Conservation (phyloP, 1,139 yeast species). For the Geotrichum fermentans region DNA sequence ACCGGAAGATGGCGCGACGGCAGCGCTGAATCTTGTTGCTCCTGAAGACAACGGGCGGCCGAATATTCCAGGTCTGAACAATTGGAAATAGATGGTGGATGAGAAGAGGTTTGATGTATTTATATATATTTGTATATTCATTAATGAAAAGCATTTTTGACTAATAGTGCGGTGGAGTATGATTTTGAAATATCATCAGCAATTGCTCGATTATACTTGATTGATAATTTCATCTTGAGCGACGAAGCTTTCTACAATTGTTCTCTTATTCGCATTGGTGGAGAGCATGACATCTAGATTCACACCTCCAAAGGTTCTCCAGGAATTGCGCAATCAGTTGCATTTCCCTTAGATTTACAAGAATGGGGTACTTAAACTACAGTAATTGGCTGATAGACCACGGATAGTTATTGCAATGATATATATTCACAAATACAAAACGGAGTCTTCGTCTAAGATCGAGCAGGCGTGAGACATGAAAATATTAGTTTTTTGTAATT, state of each 20-base stretch:
- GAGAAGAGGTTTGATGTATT: not conserved
- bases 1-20: not conserved
- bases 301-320: no score
- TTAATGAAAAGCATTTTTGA: no score
- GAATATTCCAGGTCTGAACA: constrained; percentile 15
- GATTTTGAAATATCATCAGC: no score
- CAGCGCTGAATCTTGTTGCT: not conserved
- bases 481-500: not conserved
- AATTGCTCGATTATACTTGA: no score
- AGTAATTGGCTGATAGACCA: not conserved
- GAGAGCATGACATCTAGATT: no score
- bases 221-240: no score
- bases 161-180: no score
- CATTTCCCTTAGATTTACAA: no score
- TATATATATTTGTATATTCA: not conserved
- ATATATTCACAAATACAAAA: not conserved
- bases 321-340: no score
- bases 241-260: no score
- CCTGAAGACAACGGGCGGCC: constrained; percentile 2
- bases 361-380: no score
- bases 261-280: no score
- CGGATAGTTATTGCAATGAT: not conserved
- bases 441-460: not conserved
- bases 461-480: not conserved
- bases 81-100: constrained; percentile 5